phyloP scores from a whole-genome alignment of 441 rosid species.

The Corymbia citriodora region DNA sequence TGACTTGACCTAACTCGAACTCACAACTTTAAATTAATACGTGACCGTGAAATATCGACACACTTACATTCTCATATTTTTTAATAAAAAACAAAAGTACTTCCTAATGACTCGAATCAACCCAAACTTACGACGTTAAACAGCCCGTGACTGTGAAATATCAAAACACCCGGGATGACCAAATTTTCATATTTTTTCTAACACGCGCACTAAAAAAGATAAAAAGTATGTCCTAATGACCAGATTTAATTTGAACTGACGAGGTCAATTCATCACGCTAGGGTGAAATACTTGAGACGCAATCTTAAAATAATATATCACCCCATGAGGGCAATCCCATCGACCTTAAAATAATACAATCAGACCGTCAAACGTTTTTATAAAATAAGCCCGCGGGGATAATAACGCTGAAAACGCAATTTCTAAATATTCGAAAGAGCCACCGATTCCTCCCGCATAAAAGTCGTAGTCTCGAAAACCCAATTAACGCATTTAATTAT shows the following conservation, averaged over 20 bases:
- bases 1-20: too few species aligned
- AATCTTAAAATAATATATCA: too few species aligned
- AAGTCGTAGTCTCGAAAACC: background rate
- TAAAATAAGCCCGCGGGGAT: background rate
- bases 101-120: rapidly evolving
- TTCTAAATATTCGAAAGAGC: background rate
- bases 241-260: rapidly evolving
- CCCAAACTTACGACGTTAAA: rapidly evolving
- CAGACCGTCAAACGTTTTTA: background rate
- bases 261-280: background rate
- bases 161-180: too few species aligned
- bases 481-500: background rate
- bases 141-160: too few species aligned
- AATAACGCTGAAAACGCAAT: background rate
- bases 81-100: background rate
- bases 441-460: background rate
- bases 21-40: too few species aligned
- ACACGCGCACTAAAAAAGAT: too few species aligned
- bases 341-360: background rate
- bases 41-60: background rate
- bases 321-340: background rate
- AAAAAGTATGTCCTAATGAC: rapidly evolving
- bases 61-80: too few species aligned
- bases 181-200: too few species aligned
- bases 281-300: rapidly evolving